phyloP scores from a whole-genome alignment of 768 basidiomycete species.

The Russula olivacea region DNA sequence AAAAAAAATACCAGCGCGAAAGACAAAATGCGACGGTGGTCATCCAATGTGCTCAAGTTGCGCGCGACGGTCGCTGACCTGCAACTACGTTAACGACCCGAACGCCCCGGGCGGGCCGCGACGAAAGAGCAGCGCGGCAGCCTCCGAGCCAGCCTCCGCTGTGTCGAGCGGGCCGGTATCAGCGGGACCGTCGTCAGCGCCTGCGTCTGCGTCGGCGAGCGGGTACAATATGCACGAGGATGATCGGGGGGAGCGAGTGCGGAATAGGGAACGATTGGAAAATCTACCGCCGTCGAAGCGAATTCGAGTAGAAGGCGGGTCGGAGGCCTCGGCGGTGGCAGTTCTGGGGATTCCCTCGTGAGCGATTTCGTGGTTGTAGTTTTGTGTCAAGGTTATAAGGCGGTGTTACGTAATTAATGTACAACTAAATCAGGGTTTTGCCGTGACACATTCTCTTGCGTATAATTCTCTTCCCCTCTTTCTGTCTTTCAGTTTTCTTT shows the following conservation, averaged over 20 bases:
- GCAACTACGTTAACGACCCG: constrained; percentile 75
- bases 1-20: constrained; percentile 51
- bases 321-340: constrained; percentile 20
- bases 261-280: constrained; percentile 13
- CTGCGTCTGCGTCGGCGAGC: constrained; percentile 13
- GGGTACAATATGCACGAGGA: constrained; percentile 24
- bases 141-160: constrained; percentile 24
- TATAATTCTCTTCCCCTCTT: background rate
- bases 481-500: background rate
- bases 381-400: constrained; percentile 1
- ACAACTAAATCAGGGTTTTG: constrained; percentile 12
- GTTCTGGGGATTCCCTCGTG: constrained; percentile 24
- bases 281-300: constrained; percentile 22
- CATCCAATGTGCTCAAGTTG: constrained; percentile 82
- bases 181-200: constrained; percentile 21
- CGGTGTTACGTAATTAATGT: constrained; percentile 17
- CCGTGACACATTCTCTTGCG: constrained; percentile 6
- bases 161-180: constrained; percentile 30
- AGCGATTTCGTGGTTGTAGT: too few relatives aligned
- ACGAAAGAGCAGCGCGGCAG: constrained; percentile 25
- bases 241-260: constrained; percentile 13
- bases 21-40: constrained; percentile 85
- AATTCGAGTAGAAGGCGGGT: constrained; percentile 24
- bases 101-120: constrained; percentile 23
- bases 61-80: constrained; percentile 64